phyloP scores from a whole-genome alignment of 2,329 filamentous ascomycete species.

The Lasiodiplodia gonubiensis region DNA sequence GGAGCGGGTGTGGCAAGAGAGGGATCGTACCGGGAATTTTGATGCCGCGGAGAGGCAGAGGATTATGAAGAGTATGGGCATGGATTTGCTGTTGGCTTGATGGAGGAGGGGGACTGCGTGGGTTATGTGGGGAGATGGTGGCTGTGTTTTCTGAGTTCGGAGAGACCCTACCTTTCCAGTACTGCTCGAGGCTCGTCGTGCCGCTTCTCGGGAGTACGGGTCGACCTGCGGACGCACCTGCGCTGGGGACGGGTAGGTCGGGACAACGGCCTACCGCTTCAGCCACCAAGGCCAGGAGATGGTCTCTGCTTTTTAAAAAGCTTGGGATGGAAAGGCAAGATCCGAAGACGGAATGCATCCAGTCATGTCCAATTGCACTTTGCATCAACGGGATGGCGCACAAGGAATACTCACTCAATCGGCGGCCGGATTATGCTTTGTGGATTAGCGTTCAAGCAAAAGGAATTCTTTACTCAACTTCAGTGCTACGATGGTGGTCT shows the following conservation, averaged over 20 bases:
- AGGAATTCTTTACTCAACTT: neutral
- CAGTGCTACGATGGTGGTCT: neutral
- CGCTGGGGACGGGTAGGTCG: neutral
- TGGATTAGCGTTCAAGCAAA: neutral
- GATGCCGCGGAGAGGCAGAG: neutral
- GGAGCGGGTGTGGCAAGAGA: constrained; percentile 2
- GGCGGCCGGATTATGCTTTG: neutral
- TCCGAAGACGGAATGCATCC: neutral
- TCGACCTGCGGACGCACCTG: too few relatives aligned
- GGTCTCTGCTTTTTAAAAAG: neutral
- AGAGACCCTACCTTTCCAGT: too few relatives aligned
- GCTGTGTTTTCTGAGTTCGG: too few relatives aligned
- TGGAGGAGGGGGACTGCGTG: neutral
- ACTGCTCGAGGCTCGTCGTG: neutral
- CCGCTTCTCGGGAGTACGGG: neutral
- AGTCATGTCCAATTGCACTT: neutral
- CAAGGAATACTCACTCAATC: neutral
- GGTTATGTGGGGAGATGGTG: too few relatives aligned
- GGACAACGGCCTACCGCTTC: neutral
- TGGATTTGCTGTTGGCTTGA: constrained; percentile 26
- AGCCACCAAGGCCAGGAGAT: neutral
- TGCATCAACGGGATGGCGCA: neutral
- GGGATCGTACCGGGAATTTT: constrained; percentile 4
- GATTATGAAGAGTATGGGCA: constrained; percentile 27
- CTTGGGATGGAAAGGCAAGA: neutral